A percentile compares a stretch with the other conserved stretches of the same genome.
These are phyloP conservation scores for Mycena leptocephala DNA, from an alignment of 768 basidiomycete species.

Conservation along the genomic window DNA sequence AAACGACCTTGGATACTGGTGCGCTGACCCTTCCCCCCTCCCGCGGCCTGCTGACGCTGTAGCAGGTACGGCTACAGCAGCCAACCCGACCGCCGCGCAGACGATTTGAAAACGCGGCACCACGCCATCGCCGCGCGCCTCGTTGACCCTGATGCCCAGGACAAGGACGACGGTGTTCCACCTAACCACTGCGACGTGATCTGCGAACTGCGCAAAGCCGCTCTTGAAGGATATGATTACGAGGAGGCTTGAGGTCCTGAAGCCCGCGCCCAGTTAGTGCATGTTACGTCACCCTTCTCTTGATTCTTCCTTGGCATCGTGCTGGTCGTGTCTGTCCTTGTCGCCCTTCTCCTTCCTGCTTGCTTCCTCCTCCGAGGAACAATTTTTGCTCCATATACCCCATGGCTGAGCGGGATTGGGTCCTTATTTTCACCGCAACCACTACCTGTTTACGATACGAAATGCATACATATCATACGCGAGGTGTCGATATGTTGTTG, in stretches of 20 bases:
- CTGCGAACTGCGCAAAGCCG: background rate
- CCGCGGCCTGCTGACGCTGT: background rate
- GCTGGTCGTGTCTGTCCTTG: background rate
- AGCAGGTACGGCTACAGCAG: conserved; percentile 17
- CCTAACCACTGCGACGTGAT: too few species aligned
- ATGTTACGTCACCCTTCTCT: too few species aligned
- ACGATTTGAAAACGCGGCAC: too few species aligned
- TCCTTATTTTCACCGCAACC: too few species aligned
- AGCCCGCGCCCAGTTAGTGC: background rate
- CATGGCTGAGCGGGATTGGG: too few species aligned
- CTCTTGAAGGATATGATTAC: background rate
- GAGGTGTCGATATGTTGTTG: too few species aligned
- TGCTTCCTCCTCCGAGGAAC: background rate
- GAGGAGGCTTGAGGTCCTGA: background rate
- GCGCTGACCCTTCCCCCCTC: background rate
- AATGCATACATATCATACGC: too few species aligned
- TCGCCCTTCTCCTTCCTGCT: background rate
- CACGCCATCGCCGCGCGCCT: too few species aligned
- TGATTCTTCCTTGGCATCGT: background rate
- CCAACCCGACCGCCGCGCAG: conserved; percentile 11
- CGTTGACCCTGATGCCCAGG: too few species aligned
- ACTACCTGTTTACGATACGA: too few species aligned
- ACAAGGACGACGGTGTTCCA: too few species aligned
- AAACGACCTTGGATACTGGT: conserved; percentile 10
- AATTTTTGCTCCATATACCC: too few species aligned